Evolutionary conservation across 345 rosid genomes (phyloP), one percentile per base, ranked within the genome.

Genomic region (Eucalyptus albens): DNA sequence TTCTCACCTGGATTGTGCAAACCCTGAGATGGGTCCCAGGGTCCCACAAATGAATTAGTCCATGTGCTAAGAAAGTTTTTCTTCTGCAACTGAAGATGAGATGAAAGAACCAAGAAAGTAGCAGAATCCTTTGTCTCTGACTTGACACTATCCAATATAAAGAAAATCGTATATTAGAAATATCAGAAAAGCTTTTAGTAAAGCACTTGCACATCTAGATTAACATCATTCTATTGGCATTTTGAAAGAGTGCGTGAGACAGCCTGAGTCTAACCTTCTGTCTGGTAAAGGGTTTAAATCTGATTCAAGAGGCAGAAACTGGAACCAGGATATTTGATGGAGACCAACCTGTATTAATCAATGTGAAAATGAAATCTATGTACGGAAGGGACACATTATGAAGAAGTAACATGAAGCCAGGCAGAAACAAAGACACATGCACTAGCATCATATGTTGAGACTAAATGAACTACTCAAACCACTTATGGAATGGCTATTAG

Each of bases 11-110:
- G 99, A 92, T 97, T 98, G 90, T 98, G 96, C 91, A 97, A 89
- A 87, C 99, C 99, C 92, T 98, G 99, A 91, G 99, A 98, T 50
- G 99, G 99, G 93, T 98, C 99, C 99, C 99, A 98, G 91, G 99
- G 99, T 92, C 99, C 99, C 90, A 98, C 99, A 93, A 98, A 98
- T 89, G 99, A 97, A 94, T 97, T 98, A 56, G 99, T 98, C 99
- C 99, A 98, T 60, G 99, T 89, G 88, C 94, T 98, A 33, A 98
- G 95, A 94, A 95, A 96, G 16, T 98, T 97, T 89, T 96, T 96
- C 95, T 95, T 94, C 92, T 95, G 99, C 93, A 98, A 91, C 94
- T 94, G 94, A 33, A 96, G 91, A 93, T 98, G 99, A 88, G 99
- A 95, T 31, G 98, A 97, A 88, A 98, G 97, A 88, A 98, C 99